phyloP scores from a whole-genome alignment of 768 basidiomycete species.

The Ramaria sp. region DNA sequence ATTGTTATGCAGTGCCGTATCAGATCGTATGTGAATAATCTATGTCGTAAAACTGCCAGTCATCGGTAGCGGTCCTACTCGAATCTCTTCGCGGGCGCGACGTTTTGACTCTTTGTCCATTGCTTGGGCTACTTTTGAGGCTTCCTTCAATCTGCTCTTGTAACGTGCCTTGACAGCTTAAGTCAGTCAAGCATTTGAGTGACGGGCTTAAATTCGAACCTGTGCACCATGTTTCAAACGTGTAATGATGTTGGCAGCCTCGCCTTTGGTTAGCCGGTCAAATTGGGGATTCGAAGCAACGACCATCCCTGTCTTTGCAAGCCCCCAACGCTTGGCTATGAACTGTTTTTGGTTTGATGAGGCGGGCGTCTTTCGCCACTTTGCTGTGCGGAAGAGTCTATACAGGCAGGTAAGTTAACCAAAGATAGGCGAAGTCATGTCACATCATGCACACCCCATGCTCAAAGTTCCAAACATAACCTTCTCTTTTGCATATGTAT shows the following conservation, averaged over 20 bases:
- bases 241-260: slow-evolving; percentile 70
- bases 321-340: slow-evolving; percentile 41
- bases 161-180: slow-evolving; percentile 36
- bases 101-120: slow-evolving; percentile 40
- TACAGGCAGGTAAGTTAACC: not conserved
- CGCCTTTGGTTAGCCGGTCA: slow-evolving; percentile 55
- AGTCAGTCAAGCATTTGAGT: not conserved
- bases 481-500: slow-evolving; percentile 51
- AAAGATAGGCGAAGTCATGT: not conserved
- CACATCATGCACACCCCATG: slow-evolving; percentile 34
- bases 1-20: slow-evolving; percentile 19
- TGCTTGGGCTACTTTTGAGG: slow-evolving; percentile 24
- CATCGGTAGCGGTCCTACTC: slow-evolving; percentile 43
- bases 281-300: slow-evolving; percentile 24
- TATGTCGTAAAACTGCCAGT: not conserved
- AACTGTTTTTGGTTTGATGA: slow-evolving; percentile 49
- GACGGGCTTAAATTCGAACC: slow-evolving; percentile 26
- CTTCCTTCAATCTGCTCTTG: slow-evolving; percentile 38
- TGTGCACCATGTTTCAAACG: slow-evolving; percentile 68
- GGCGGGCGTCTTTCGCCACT: slow-evolving; percentile 56
- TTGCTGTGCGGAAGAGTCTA: slow-evolving; percentile 53
- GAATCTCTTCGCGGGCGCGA: slow-evolving; percentile 42
- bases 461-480: slow-evolving; percentile 40
- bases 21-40: no score
- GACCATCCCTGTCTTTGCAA: slow-evolving; percentile 11